phyloP scores from a whole-genome alignment of 78 protist genomes.

The Isochrysis galbana region DNA sequence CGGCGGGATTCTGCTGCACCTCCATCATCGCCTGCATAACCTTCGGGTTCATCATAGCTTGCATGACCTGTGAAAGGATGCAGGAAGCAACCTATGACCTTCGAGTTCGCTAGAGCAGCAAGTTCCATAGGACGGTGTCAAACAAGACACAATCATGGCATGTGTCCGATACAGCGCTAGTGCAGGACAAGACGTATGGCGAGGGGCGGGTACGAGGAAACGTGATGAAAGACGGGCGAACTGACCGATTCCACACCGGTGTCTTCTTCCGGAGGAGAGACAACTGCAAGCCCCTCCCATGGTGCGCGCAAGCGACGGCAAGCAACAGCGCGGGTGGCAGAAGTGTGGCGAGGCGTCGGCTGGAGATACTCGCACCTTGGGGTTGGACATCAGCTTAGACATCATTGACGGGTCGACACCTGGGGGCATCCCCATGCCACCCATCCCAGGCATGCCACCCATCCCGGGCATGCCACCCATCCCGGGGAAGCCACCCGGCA shows the following conservation, averaged over 20 bases:
- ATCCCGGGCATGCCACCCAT: background rate
- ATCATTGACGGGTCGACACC: background rate
- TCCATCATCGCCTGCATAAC: background rate
- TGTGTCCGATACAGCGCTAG: too few species aligned
- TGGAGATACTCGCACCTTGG: background rate
- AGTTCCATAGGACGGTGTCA: too few species aligned
- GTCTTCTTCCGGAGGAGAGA: too few species aligned
- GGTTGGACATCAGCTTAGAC: background rate
- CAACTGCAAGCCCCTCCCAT: too few species aligned
- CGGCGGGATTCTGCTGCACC: too few species aligned
- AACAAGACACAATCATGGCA: too few species aligned
- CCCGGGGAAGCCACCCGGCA: background rate
- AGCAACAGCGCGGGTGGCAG: background rate
- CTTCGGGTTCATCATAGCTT: background rate
- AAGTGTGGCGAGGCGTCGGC: background rate
- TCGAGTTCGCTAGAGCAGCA: too few species aligned
- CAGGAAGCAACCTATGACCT: background rate
- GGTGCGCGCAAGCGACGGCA: too few species aligned
- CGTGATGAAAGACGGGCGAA: background rate
- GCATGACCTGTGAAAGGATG: background rate
- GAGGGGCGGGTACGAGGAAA: background rate
- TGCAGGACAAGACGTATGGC: background rate
- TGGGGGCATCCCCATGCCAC: background rate
- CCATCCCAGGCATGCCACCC: background rate
- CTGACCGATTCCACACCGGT: too few species aligned